Conservation (phyloP, 352 stramenopile genomes). For the Blastocystis sp. region DNA sequence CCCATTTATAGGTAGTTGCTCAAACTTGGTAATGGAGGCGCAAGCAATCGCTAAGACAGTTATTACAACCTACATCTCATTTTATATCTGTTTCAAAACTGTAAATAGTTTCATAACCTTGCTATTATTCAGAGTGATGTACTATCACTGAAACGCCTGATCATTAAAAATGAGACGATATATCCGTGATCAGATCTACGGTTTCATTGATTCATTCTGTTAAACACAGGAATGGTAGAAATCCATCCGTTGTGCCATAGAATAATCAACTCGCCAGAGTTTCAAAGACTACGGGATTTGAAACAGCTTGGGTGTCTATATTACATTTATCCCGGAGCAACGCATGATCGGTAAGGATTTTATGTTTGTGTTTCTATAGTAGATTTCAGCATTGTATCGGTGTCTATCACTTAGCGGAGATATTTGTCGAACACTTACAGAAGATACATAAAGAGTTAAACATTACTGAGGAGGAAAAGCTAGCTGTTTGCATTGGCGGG, state of each 20-base stretch:
- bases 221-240: constrained; percentile 37
- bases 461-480: constrained; percentile 46
- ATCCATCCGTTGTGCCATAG: constrained; percentile 55
- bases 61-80: background rate
- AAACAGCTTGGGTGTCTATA: constrained; percentile 15
- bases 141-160: too few species aligned
- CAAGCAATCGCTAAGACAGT: background rate
- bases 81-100: too few species aligned
- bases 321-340: constrained; percentile 53
- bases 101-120: too few species aligned
- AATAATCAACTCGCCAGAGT: constrained; percentile 54
- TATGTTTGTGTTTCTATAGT: background rate
- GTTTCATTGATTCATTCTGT: background rate
- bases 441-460: constrained; percentile 37
- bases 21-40: background rate
- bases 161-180: background rate
- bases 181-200: constrained; percentile 40
- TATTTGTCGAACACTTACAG: constrained; percentile 46
- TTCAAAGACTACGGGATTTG: constrained; percentile 50
- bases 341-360: constrained; percentile 28
- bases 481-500: constrained; percentile 31
- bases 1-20: background rate
- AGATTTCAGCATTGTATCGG: constrained; percentile 61
- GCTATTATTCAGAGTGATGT: too few species aligned
- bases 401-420: constrained; percentile 52